Conservation (phyloP, 108 stramenopile species). For the Skeletonema menzelii region DNA sequence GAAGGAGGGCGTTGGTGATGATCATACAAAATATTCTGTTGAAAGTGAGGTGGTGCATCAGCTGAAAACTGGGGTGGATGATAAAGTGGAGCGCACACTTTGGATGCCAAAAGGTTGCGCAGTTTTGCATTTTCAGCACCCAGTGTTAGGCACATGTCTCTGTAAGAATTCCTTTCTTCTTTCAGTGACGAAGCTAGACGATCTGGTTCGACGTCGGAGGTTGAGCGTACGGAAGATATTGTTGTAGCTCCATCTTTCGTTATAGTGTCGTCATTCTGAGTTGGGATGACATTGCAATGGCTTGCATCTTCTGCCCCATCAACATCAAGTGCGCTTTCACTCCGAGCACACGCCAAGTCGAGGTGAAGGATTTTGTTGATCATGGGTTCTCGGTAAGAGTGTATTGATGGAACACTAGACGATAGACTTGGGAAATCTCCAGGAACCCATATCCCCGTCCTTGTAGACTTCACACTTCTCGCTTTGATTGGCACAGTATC, state of each 20-base stretch:
- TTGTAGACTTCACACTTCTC: constrained; percentile 24
- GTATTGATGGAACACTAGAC: constrained; percentile 24
- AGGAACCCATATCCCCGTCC: constrained; percentile 14
- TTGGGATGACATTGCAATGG: constrained; percentile 50
- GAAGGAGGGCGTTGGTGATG: neutral
- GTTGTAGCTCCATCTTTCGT: constrained; percentile 73
- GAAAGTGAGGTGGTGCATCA: constrained; percentile 47
- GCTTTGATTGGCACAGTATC: constrained; percentile 5
- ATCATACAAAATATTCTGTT: constrained; percentile 20
- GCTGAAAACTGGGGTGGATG: constrained; percentile 41
- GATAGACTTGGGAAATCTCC: constrained; percentile 20
- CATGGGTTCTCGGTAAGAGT: constrained; percentile 28
- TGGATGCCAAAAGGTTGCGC: constrained; percentile 70
- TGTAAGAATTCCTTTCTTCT: constrained; percentile 74
- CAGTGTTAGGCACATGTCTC: constrained; percentile 81
- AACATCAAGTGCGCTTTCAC: constrained; percentile 64
- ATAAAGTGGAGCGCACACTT: constrained; percentile 47
- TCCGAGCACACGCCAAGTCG: constrained; percentile 54
- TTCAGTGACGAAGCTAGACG: constrained; percentile 38
- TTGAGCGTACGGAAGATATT: constrained; percentile 67
- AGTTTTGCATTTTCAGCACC: constrained; percentile 86
- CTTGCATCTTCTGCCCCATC: constrained; percentile 46
- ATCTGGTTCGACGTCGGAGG: constrained; percentile 60
- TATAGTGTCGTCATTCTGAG: constrained; percentile 46
- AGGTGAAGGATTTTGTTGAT: constrained; percentile 38